Base-by-base conservation (phyloP, 208 protist species). In the Trypanosoma congolense region DNA sequence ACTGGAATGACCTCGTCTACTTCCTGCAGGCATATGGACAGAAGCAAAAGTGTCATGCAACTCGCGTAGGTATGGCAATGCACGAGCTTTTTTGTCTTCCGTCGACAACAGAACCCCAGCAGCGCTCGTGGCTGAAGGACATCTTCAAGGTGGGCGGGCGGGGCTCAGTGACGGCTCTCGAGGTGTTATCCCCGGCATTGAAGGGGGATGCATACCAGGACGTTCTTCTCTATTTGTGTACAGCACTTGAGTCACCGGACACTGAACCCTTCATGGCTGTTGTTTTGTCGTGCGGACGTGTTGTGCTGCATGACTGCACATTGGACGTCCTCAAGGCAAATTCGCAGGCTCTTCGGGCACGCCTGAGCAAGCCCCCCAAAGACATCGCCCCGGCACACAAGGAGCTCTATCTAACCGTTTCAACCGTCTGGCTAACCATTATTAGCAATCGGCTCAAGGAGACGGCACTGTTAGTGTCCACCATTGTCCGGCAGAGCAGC, bases 371-470 rank as follows among this genome's bases (percentile, higher is more conserved):
- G 61, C 77, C 88, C 50, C 88, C 88, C 10, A 95, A 83, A 68
- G 83, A 92, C 30, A 73, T 83, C 16, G 82, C 76, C 14, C 46
- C 70, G 47, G 58, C 61, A 21, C 82, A 95, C 53, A 88, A 84
- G 58, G 88, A 95, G 74, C 77, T 85, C 58, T 92, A 90, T 72
- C 77, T 84, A n/a, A 83, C 84, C 22, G 91, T 77, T 38, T 73
- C 88, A 19, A 90, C 80, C 19, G 83, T 92, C 30, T 95, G 88
- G 85, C 75, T 95, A 25, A 90, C 84, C 45, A 85, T 95, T 48
- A 84, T 92, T 65, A 84, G 82, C 60, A 90, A 83, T 73, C 84
- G 85, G 9, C 70, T 92, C 49, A 77, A 92, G 56, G 84, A 95
- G 52, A 83, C 68, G 26, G 66, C 59, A 42, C 68, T 92, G 53